Evolutionary conservation across 345 rosid genomes (phyloP).

Genomic region (Abelmoschus esculentus): DNA sequence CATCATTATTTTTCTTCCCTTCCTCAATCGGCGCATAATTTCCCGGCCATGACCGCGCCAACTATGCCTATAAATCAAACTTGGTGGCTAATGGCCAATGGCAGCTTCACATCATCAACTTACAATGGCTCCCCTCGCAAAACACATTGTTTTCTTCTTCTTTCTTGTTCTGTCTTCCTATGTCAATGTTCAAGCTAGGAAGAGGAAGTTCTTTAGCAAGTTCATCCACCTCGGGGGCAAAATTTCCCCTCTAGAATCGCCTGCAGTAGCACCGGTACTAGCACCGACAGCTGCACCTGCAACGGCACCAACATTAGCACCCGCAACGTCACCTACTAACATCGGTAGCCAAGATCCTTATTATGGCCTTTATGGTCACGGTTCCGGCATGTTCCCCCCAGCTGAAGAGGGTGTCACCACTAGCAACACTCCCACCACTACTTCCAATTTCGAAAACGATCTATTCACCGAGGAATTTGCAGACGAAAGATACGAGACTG

Average conservation of each 20-base stretch:
- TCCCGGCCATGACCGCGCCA: not conserved
- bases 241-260: not conserved
- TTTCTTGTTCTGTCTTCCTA: constrained; percentile 10
- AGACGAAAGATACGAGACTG: constrained; percentile 6
- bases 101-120: not conserved
- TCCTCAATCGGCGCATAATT: constrained; percentile 11
- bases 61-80: not conserved
- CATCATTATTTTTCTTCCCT: not conserved
- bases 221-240: constrained; percentile 9
- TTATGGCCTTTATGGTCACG: constrained; percentile 33
- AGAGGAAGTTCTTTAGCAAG: constrained; percentile 23
- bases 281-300: not conserved
- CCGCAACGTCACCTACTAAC: not conserved
- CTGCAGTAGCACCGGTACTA: not conserved
- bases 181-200: constrained; percentile 24
- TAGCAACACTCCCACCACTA: constrained; percentile 12
- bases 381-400: constrained; percentile 14
- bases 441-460: constrained; percentile 10
- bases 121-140: constrained; percentile 17
- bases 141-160: constrained; percentile 12
- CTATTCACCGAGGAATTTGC: constrained; percentile 20
- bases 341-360: not conserved
- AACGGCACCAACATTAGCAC: not conserved
- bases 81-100: not conserved
- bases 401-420: constrained; percentile 14